Evolutionary conservation across 139 green algal genomes (phyloP).

Genomic region (Mesotaenium endlicherianum): DNA sequence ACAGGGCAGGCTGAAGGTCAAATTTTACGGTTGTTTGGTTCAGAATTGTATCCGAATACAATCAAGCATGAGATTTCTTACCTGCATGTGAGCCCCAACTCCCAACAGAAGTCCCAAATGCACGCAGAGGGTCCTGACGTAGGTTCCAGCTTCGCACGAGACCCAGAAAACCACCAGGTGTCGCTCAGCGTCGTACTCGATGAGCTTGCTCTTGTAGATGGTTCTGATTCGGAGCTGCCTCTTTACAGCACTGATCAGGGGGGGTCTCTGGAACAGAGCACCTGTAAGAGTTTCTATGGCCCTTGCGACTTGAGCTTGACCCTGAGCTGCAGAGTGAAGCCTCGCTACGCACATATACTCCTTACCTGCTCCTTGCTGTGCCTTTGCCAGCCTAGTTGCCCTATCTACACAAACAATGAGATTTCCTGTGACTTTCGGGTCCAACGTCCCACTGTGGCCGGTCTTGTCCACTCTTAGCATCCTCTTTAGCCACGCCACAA

Average conservation of each 20-base stretch:
- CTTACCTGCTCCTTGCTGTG: conserved; percentile 96
- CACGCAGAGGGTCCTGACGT: conserved; percentile 96
- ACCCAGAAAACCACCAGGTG: conserved; percentile 96
- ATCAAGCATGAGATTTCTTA: not conserved
- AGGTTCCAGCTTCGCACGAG: conserved; percentile 94
- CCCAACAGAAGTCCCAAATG: conserved; percentile 95
- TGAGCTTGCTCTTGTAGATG: conserved; percentile 93
- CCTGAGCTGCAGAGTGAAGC: conserved; percentile 67
- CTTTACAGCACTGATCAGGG: conserved; percentile 98
- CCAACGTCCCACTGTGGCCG: conserved; percentile 92
- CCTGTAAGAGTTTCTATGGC: conserved; percentile 73
- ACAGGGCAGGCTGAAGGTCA: no score
- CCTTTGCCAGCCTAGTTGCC: conserved; percentile 97
- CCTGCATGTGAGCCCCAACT: conserved; percentile 90
- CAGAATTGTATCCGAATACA: no score
- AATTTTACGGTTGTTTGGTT: no score
- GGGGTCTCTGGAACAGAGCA: conserved; percentile 92
- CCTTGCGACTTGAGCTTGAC: conserved; percentile 62
- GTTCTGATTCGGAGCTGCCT: conserved; percentile 95
- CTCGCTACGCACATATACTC: conserved; percentile 92
- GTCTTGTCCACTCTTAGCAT: conserved; percentile 99
- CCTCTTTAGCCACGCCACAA: conserved; percentile 93
- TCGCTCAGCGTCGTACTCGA: conserved; percentile 92
- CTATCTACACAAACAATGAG: conserved; percentile 97
- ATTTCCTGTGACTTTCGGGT: conserved; percentile 93